These are phyloP conservation scores for Lasiodiplodia hormozganensis DNA, from an alignment of 2,329 filamentous ascomycete genomes.

Conservation along the genomic window DNA sequence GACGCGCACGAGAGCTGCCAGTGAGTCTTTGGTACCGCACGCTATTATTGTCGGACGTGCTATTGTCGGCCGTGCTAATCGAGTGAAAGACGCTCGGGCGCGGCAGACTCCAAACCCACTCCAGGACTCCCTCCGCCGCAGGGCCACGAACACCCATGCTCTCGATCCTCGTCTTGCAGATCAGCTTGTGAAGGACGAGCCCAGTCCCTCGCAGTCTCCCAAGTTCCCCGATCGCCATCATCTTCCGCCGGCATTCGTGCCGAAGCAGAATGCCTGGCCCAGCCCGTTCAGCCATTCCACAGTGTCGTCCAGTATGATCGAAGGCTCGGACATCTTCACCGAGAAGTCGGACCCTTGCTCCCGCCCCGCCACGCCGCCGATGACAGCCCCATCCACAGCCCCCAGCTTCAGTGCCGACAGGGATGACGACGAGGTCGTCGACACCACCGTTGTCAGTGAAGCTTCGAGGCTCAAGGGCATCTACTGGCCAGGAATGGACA, in stretches of 20 bases:
- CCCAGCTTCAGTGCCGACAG: not conserved
- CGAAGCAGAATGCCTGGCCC: constrained; percentile 48
- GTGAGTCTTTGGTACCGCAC: constrained; percentile 1
- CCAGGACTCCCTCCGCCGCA: constrained; percentile 19
- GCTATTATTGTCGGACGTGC: not conserved
- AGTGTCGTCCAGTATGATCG: not conserved
- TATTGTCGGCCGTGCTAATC: not conserved
- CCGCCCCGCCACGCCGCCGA: constrained; percentile 8
- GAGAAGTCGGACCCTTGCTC: constrained; percentile 12
- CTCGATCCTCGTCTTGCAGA: constrained; percentile 48
- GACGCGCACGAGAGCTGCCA: constrained; percentile 42
- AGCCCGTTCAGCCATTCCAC: constrained; percentile 23
- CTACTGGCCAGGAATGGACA: constrained; percentile 78
- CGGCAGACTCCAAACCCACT: constrained; percentile 1
- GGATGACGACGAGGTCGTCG: not conserved
- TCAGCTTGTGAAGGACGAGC: constrained; percentile 44
- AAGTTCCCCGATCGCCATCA: constrained; percentile 39
- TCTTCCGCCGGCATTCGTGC: constrained; percentile 38
- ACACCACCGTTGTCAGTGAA: constrained; percentile 40
- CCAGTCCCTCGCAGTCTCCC: constrained; percentile 40
- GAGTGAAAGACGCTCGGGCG: constrained; percentile 9
- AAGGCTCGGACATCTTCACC: constrained; percentile 21
- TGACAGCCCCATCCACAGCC: not conserved
- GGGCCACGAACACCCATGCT: constrained; percentile 32
- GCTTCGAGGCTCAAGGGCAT: constrained; percentile 70